Percentiles rank a stretch among this genome's conserved stretches.
Evolutionary conservation across 1,284 basidiomycete genomes (phyloP).

Genomic region (Leccinum colubrinum): DNA sequence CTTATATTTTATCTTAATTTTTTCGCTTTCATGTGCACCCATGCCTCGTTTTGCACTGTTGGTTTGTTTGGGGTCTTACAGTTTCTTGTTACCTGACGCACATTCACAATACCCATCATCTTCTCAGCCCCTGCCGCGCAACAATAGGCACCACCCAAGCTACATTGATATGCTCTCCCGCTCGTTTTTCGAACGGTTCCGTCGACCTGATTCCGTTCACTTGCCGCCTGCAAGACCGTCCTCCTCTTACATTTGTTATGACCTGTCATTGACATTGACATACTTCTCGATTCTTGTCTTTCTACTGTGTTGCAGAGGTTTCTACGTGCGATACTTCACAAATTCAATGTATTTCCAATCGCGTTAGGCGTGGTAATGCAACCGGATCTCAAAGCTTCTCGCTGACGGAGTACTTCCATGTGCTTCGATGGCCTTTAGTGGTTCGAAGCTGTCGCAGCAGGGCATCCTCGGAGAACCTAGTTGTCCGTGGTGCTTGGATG

Average conservation of each 20-base stretch:
- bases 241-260: constrained; percentile 18
- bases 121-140: constrained; percentile 15
- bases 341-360: constrained; percentile 23
- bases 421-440: neutral
- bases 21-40: constrained; percentile 20
- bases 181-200: constrained; percentile 23
- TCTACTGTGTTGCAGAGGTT: constrained; percentile 9
- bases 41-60: constrained; percentile 20
- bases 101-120: constrained; percentile 24
- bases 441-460: neutral
- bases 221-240: constrained; percentile 8
- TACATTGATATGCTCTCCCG: constrained; percentile 28
- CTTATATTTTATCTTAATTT: constrained; percentile 27
- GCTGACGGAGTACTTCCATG: neutral
- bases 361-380: constrained; percentile 6
- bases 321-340: constrained; percentile 7
- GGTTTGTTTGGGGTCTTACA: constrained; percentile 14
- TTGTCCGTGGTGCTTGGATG: neutral
- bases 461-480: neutral
- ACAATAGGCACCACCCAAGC: constrained; percentile 19
- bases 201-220: neutral
- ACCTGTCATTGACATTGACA: constrained; percentile 23
- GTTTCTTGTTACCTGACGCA: constrained; percentile 24
- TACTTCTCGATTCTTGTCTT: constrained; percentile 9
- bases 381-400: constrained; percentile 1